Evolutionary conservation across 805 yeast species (phyloP), one percentile per base, ranked within the genome.

Genomic region (Komagataella phaffii): DNA sequence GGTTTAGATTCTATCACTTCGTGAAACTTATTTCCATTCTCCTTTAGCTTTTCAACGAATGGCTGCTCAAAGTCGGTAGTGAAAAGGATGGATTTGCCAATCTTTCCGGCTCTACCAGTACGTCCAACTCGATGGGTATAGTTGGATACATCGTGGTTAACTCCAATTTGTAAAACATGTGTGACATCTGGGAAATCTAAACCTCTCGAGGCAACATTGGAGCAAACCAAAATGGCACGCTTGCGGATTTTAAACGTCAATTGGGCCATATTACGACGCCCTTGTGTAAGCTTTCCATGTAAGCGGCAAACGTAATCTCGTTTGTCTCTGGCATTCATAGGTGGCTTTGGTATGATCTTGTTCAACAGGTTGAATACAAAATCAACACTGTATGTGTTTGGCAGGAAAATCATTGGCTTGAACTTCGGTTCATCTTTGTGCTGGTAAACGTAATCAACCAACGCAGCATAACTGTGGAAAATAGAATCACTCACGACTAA

Each of bases 191-290:
- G 93, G 75, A 91, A 87, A 71, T 91, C 97, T 84, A 91, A 82
- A 58, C 98, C 98, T 69, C 98, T 81, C 12, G 97, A 96, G 55
- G 90, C 95, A 53, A 91, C 97, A 67, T 89, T 96, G 6, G 96
- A 86, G 52, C 91, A 83, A 51, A 91, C 78, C 53, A 91, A 73
- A 47, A 90, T 62, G 52, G 88, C 85, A 24, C 65, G 55, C 53
- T 62, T 59, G 14, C 72, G 58, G 52, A 60, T 62, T 58, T 69
- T 60, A 58, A 67, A 68, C 2, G 45, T 56, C n/a, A 53, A 51
- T 54, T 64, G 66, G 53, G 63, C 53, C 54, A 58, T 50, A 54
- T 61, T 61, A 59, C 98, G 81, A 48, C 71, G 74, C 23, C 72
- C 70, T 68, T 88, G 96, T 24, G 83, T 65, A 64, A 85, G 68